These are phyloP conservation scores for Arthromyces matolae DNA, from an alignment of 768 basidiomycete genomes.

Conservation along the genomic window DNA sequence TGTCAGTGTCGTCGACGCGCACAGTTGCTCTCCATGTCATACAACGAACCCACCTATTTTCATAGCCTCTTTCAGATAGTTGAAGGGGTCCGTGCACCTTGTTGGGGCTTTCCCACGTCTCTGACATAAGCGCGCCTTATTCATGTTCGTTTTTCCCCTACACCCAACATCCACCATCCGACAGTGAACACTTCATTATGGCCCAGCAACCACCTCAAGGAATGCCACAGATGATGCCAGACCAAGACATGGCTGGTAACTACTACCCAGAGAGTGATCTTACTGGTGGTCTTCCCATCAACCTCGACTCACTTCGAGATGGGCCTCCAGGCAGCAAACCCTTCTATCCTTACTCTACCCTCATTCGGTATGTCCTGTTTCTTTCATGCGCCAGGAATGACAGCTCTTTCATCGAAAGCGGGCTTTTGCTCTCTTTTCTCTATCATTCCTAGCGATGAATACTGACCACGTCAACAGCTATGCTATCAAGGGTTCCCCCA, in stretches of 20 bases:
- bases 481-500: constrained; percentile 88
- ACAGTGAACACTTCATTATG: constrained; percentile 39
- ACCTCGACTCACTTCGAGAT: constrained; percentile 81
- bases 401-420: constrained; percentile 12
- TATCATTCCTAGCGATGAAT: constrained; percentile 6
- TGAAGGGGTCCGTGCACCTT: constrained; percentile 57
- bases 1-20: constrained; percentile 19
- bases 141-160: constrained; percentile 40
- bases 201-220: constrained; percentile 52
- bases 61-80: constrained; percentile 14
- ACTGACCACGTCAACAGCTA: constrained; percentile 47
- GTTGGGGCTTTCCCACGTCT: constrained; percentile 53
- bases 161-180: constrained; percentile 45
- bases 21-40: constrained; percentile 12
- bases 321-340: constrained; percentile 88
- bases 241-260: constrained; percentile 55
- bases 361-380: constrained; percentile 70
- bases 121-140: constrained; percentile 48
- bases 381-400: not conserved
- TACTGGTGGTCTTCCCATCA: constrained; percentile 81
- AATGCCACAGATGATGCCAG: constrained; percentile 63
- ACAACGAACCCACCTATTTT: constrained; percentile 18
- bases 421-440: constrained; percentile 10
- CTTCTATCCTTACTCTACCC: constrained; percentile 87
- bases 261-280: constrained; percentile 80